phyloP scores from a whole-genome alignment of 2,329 filamentous ascomycete species.

The Clarireedia monteithiana region DNA sequence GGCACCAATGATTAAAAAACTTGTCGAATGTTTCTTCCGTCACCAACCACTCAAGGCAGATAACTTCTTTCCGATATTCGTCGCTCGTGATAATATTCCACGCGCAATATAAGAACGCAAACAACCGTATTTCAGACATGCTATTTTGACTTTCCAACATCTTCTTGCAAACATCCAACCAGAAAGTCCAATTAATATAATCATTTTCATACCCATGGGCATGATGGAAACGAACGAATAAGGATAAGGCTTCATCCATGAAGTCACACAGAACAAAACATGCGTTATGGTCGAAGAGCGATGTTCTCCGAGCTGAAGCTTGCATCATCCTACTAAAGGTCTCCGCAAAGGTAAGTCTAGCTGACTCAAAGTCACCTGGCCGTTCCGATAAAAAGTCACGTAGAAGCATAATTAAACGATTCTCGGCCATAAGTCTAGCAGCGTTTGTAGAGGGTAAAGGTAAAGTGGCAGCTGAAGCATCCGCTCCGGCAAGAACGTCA shows the following conservation, averaged over 20 bases:
- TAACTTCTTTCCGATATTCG: conserved; percentile 46
- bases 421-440: conserved; percentile 60
- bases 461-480: conserved; percentile 46
- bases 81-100: conserved; percentile 54
- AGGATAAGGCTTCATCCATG: conserved; percentile 58
- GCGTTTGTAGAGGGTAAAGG: conserved; percentile 51
- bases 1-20: conserved; percentile 68
- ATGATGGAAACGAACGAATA: conserved; percentile 53
- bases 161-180: conserved; percentile 56
- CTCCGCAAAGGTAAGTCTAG: conserved; percentile 53
- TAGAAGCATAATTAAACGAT: conserved; percentile 61
- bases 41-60: conserved; percentile 57
- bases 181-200: conserved; percentile 58
- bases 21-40: conserved; percentile 54
- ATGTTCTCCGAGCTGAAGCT: conserved; percentile 53
- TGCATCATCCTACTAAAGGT: conserved; percentile 56
- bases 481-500: conserved; percentile 53
- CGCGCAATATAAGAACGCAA: conserved; percentile 57
- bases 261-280: conserved; percentile 71
- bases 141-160: conserved; percentile 67
- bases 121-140: conserved; percentile 62
- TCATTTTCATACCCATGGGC: conserved; percentile 30
- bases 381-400: conserved; percentile 60
- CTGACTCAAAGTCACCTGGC: conserved; percentile 42
- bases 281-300: conserved; percentile 60